A percentile compares a stretch with the other conserved stretches of the same genome.
Evolutionary conservation across 164 flowering plant genomes (phyloP).

Genomic region (Sextonia rubra): DNA sequence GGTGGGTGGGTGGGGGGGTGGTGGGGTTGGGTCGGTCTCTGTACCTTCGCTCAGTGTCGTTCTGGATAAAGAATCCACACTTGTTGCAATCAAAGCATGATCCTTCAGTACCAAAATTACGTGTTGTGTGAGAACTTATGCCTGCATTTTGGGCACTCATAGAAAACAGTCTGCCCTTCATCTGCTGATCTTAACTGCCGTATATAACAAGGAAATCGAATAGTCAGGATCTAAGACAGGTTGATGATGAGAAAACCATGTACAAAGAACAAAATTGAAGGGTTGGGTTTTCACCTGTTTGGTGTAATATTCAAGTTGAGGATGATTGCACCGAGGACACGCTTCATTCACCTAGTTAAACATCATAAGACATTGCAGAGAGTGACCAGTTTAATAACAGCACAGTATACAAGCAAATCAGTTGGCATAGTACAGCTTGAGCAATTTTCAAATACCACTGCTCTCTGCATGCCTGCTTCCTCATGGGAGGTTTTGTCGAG

Average conservation of each 20-base stretch:
- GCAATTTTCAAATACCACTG: constrained; percentile 25
- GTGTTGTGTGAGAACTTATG: constrained; percentile 34
- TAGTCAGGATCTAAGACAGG: background rate
- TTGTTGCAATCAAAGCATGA: too few relatives aligned
- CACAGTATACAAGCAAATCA: background rate
- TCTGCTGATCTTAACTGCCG: constrained; percentile 67
- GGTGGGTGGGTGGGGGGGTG: too few relatives aligned
- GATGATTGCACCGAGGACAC: constrained; percentile 29
- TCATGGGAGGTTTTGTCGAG: constrained; percentile 16
- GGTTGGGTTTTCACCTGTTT: constrained; percentile 27
- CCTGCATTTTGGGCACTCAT: constrained; percentile 44
- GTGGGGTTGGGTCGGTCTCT: too few relatives aligned
- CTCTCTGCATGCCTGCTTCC: constrained; percentile 26
- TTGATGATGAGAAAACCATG: background rate
- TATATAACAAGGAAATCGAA: background rate
- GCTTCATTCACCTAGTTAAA: constrained; percentile 20
- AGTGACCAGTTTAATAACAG: background rate
- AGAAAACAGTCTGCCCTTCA: constrained; percentile 67
- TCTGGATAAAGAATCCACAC: too few relatives aligned
- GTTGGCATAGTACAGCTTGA: background rate
- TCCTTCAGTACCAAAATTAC: constrained; percentile 11
- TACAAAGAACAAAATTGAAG: background rate
- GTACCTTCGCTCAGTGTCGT: too few relatives aligned
- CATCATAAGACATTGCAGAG: background rate
- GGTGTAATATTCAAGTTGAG: constrained; percentile 25